These are phyloP conservation scores for Vigna mungo DNA, from an alignment of 306 rosid genomes.

Conservation along the genomic window DNA sequence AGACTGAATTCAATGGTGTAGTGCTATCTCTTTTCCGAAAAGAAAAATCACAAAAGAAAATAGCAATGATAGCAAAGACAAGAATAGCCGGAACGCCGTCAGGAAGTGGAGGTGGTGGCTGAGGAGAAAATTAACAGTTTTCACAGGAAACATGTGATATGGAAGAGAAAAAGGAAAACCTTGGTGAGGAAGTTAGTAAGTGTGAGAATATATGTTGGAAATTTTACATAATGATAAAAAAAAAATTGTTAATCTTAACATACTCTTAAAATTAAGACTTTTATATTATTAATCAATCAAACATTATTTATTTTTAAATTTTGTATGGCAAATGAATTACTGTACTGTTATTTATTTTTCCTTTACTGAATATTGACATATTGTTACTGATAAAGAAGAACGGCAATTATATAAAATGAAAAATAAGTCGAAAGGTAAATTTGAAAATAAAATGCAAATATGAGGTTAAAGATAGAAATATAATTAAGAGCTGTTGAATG, in stretches of 20 bases:
- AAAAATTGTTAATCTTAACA: neutral
- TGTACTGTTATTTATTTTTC: no score
- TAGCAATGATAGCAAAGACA: neutral
- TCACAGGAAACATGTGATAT: slow-evolving; percentile 22
- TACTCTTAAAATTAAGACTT: neutral
- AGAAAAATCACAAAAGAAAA: neutral
- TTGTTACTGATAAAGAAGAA: no score
- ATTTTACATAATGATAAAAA: no score
- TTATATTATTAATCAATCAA: neutral
- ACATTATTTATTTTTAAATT: neutral
- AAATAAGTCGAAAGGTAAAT: no score
- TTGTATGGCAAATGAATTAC: no score
- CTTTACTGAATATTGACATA: no score
- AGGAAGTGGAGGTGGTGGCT: neutral
- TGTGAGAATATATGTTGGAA: no score
- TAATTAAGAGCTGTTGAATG: no score
- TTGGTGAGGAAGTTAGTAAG: slow-evolving; percentile 34
- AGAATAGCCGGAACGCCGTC: neutral
- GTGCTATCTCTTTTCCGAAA: neutral
- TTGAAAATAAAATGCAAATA: no score
- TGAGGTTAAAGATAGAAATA: no score
- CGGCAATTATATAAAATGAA: no score
- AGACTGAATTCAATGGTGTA: neutral
- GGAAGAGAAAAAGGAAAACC: neutral
- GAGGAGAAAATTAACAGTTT: slow-evolving; percentile 19